Evolutionary conservation across 495 filamentous ascomycete genomes (phyloP).

Genomic region (Tuber calosporum): DNA sequence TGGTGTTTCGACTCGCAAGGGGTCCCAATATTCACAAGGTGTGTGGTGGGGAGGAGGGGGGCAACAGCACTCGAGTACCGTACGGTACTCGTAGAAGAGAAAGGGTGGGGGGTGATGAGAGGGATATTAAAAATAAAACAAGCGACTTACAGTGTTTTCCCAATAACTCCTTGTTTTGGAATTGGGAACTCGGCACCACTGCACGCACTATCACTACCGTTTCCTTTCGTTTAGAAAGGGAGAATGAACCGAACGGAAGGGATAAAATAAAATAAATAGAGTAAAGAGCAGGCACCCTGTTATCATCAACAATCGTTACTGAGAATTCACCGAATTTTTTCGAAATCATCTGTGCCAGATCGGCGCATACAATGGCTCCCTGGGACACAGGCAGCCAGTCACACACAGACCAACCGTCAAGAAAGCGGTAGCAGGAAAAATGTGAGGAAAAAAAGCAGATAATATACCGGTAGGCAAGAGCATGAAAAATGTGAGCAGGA

Average conservation of each 20-base stretch:
- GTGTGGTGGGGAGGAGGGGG: conserved; percentile 14
- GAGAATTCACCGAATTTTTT: conserved; percentile 18
- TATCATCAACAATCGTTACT: conserved; percentile 18
- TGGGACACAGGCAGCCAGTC: conserved; percentile 10
- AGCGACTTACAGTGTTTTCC: conserved; percentile 15
- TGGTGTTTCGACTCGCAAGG: conserved; percentile 29
- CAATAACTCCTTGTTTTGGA: neutral
- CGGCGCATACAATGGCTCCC: conserved; percentile 10
- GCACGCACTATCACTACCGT: neutral
- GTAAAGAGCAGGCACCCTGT: no score
- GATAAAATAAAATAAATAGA: neutral
- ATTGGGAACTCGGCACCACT: neutral
- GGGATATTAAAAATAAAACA: conserved; percentile 13
- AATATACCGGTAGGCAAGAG: neutral
- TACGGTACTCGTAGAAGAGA: no score
- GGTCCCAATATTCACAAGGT: conserved; percentile 21
- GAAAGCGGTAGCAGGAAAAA: neutral
- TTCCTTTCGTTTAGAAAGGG: neutral
- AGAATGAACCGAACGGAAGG: neutral
- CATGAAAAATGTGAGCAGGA: conserved; percentile 5
- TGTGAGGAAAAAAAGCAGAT: neutral
- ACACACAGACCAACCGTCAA: neutral
- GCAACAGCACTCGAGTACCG: no score
- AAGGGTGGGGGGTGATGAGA: conserved; percentile 13
- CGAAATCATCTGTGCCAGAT: conserved; percentile 24